phyloP scores from a whole-genome alignment of 1,284 basidiomycete genomes.

The Lentinus polychrous region DNA sequence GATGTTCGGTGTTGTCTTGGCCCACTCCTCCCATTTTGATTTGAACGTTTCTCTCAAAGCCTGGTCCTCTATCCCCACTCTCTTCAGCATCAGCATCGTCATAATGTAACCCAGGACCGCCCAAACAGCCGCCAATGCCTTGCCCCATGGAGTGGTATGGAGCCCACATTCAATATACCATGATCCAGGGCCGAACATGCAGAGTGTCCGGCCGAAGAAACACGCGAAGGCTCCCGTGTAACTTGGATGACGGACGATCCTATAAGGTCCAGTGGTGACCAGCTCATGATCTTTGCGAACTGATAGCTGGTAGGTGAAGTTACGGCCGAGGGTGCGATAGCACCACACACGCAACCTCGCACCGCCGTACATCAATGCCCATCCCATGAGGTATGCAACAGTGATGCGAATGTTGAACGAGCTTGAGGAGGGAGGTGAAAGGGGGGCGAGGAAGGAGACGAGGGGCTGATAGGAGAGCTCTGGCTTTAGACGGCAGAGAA shows the following conservation, averaged over 20 bases:
- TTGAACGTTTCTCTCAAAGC: conserved; percentile 1
- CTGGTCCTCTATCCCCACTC: conserved; percentile 1
- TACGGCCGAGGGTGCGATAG: conserved; percentile 2
- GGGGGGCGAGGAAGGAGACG: too few relatives aligned
- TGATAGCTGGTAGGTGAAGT: conserved; percentile 9
- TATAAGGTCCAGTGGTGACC: conserved; percentile 8
- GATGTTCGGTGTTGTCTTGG: background rate
- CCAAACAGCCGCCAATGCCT: background rate
- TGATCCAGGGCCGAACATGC: background rate
- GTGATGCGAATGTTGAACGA: too few relatives aligned
- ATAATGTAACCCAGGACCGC: background rate
- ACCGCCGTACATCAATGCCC: background rate
- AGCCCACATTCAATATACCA: conserved; percentile 2
- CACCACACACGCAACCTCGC: background rate
- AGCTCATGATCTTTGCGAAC: conserved; percentile 5
- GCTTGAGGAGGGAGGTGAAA: too few relatives aligned
- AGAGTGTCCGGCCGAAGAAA: background rate
- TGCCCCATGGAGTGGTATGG: background rate
- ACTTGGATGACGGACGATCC: conserved; percentile 8
- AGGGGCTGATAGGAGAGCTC: too few relatives aligned
- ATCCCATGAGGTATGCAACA: background rate
- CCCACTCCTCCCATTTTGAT: conserved; percentile 3
- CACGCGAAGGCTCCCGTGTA: conserved; percentile 2
- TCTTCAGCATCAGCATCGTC: background rate
- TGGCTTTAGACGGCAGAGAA: background rate